A percentile compares a stretch with the other conserved stretches of the same genome.
phyloP scores from a whole-genome alignment of 768 basidiomycete genomes.

The Gymnopilus junonius region DNA sequence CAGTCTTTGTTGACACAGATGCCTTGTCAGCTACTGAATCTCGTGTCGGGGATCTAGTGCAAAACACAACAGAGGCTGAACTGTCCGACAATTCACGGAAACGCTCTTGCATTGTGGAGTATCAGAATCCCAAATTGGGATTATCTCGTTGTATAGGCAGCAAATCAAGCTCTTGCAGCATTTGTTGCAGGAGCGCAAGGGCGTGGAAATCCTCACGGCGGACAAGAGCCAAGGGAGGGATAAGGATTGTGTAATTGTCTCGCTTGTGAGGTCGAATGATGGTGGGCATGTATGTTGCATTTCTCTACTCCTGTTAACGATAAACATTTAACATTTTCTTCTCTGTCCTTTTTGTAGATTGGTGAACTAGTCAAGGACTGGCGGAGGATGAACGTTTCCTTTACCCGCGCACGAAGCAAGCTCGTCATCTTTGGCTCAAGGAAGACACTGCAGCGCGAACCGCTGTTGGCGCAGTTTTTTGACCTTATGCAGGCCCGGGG shows the following conservation, averaged over 20 bases:
- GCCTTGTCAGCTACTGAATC: conserved; percentile 77
- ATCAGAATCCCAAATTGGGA: conserved; percentile 71
- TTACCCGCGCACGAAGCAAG: conserved; percentile 92
- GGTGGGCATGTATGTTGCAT: conserved; percentile 62
- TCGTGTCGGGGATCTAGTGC: conserved; percentile 84
- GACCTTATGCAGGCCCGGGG: conserved; percentile 66
- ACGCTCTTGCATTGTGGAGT: conserved; percentile 71
- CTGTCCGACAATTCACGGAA: conserved; percentile 71
- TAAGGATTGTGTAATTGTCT: conserved; percentile 94
- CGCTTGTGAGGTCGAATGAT: conserved; percentile 90
- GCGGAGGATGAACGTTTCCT: conserved; percentile 95
- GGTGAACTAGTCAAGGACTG: conserved; percentile 96
- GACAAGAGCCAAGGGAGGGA: conserved; percentile 95
- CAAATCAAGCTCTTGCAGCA: conserved; percentile 89
- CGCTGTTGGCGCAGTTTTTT: conserved; percentile 78
- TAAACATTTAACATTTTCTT: neutral
- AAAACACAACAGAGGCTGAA: conserved; percentile 83
- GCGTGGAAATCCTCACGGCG: conserved; percentile 86
- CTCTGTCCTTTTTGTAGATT: conserved; percentile 51
- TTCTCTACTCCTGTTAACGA: neutral
- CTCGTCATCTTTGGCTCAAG: conserved; percentile 90
- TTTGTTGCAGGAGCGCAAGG: conserved; percentile 55
- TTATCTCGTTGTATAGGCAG: conserved; percentile 93
- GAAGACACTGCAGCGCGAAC: conserved; percentile 65
- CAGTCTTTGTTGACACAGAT: conserved; percentile 96